Conservation (phyloP, 106 monocot species). For the Dioscorea alata region DNA sequence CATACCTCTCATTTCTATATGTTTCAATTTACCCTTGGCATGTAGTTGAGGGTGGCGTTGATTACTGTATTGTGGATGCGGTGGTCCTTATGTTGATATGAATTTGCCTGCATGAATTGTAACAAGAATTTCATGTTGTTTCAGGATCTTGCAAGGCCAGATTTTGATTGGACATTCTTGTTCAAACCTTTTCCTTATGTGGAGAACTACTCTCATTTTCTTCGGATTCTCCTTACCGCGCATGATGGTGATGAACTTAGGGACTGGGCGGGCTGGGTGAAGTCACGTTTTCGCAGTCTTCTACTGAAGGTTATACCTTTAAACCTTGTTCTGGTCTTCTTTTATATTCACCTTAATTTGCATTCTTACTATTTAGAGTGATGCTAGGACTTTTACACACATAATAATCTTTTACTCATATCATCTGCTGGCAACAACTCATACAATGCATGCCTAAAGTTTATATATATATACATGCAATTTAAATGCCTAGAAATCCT, state of each 20-base stretch:
- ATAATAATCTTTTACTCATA: too few relatives aligned
- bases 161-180: conserved; percentile 26
- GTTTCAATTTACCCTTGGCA: too few relatives aligned
- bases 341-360: not conserved
- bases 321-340: not conserved
- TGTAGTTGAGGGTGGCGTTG: too few relatives aligned
- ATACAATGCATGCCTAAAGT: too few relatives aligned
- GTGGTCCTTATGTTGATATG: too few relatives aligned
- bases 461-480: too few relatives aligned
- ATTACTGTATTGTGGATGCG: too few relatives aligned
- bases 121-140: not conserved
- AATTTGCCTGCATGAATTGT: too few relatives aligned
- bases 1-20: too few relatives aligned
- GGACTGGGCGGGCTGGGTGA: conserved; percentile 56
- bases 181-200: conserved; percentile 35
- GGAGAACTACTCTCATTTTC: conserved; percentile 10
- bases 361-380: not conserved
- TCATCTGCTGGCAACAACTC: too few relatives aligned
- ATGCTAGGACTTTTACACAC: too few relatives aligned
- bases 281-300: conserved; percentile 33
- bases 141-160: conserved; percentile 20
- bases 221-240: conserved; percentile 29
- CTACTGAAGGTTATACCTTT: conserved; percentile 18
- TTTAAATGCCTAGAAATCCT: too few relatives aligned
- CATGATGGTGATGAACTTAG: conserved; percentile 25